Evolutionary conservation across 805 yeast genomes (phyloP).

Genomic region (Naumovozyma baii): DNA sequence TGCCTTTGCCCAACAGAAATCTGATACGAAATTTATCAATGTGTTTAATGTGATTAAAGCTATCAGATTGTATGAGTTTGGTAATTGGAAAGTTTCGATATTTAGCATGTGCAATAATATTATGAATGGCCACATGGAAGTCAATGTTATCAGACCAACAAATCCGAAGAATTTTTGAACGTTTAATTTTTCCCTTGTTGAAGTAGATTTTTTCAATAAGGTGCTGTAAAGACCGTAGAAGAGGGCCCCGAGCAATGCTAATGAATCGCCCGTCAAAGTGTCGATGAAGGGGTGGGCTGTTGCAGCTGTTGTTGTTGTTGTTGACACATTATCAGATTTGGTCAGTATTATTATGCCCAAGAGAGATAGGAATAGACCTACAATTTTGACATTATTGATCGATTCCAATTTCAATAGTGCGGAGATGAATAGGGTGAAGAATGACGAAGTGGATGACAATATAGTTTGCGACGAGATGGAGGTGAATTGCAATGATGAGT

Average conservation of each 20-base stretch:
- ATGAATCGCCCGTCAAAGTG: constrained; percentile 53
- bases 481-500: constrained; percentile 75
- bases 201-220: constrained; percentile 56
- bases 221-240: constrained; percentile 87
- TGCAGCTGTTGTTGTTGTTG: background rate
- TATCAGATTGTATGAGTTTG: constrained; percentile 31
- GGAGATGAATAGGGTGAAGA: constrained; percentile 78
- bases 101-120: constrained; percentile 49
- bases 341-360: constrained; percentile 61
- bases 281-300: constrained; percentile 8
- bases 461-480: constrained; percentile 89
- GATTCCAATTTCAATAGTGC: constrained; percentile 55
- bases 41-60: constrained; percentile 38
- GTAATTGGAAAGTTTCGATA: constrained; percentile 60
- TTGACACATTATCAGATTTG: constrained; percentile 39
- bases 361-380: constrained; percentile 59
- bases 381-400: constrained; percentile 50
- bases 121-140: constrained; percentile 70
- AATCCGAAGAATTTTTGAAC: constrained; percentile 83
- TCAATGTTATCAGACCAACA: constrained; percentile 72
- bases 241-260: constrained; percentile 73
- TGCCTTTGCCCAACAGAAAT: constrained; percentile 89
- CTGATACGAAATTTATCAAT: constrained; percentile 61
- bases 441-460: constrained; percentile 80
- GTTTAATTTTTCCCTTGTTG: constrained; percentile 56